A percentile compares a stretch with the other conserved stretches of the same genome.
Evolutionary conservation across 495 filamentous ascomycete species (phyloP).

Genomic region (Penicillium turbatum): DNA sequence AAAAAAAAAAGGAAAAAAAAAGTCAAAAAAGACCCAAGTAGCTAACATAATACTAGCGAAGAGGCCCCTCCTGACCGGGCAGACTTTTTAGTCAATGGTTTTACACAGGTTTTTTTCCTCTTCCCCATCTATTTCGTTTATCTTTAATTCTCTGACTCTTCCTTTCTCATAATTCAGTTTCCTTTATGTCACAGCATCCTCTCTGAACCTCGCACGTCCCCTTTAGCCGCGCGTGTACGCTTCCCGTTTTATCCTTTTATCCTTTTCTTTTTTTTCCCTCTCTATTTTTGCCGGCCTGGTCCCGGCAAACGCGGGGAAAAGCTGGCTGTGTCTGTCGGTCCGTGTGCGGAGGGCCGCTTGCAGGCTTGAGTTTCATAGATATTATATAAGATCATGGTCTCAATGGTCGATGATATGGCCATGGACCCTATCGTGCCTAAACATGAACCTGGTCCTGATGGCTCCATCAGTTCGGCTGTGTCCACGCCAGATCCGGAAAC

Average conservation of each 20-base stretch:
- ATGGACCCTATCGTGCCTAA: constrained; percentile 28
- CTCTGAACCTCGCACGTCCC: constrained; percentile 33
- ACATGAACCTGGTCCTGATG: constrained; percentile 35
- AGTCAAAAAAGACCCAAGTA: constrained; percentile 8
- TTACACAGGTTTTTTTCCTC: constrained; percentile 42
- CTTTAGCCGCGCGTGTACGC: constrained; percentile 45
- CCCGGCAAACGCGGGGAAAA: constrained; percentile 19
- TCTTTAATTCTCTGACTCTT: constrained; percentile 34
- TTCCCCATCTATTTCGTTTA: constrained; percentile 24
- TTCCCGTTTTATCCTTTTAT: constrained; percentile 1
- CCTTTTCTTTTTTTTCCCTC: constrained; percentile 4
- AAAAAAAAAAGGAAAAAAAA: constrained; percentile 17
- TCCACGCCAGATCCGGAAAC: constrained; percentile 56
- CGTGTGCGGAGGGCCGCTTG: constrained; percentile 13
- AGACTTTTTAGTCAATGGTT: constrained; percentile 43
- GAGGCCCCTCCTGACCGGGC: constrained; percentile 15
- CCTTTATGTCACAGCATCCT: constrained; percentile 43
- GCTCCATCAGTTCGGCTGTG: constrained; percentile 45
- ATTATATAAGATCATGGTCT: constrained; percentile 34
- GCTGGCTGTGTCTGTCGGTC: constrained; percentile 12
- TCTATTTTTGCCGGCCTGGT: constrained; percentile 4
- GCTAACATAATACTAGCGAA: not conserved
- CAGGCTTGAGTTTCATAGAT: constrained; percentile 8
- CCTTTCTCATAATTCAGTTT: constrained; percentile 39
- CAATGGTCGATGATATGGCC: constrained; percentile 46